These are phyloP conservation scores for Mycena olivaceomarginata DNA, from an alignment of 768 basidiomycete species.

Conservation along the genomic window DNA sequence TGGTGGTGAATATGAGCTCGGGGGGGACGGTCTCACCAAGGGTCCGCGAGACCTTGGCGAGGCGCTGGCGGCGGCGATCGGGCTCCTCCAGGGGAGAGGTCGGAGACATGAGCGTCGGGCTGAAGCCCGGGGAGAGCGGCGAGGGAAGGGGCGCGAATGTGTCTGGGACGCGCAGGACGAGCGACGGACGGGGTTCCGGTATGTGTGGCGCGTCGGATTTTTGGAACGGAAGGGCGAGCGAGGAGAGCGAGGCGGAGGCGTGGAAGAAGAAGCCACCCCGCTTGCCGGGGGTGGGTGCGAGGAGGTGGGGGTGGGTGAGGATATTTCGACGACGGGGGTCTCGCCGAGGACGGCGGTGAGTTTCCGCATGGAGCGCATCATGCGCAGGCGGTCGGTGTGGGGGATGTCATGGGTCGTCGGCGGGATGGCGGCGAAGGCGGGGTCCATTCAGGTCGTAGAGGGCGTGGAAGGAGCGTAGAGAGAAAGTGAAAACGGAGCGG, in stretches of 20 bases:
- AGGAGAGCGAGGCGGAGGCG: conserved; percentile 28
- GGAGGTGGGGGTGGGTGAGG: not conserved
- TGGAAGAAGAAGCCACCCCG: conserved; percentile 30
- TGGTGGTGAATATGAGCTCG: conserved; percentile 57
- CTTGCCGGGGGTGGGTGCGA: conserved; percentile 5
- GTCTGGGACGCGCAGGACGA: conserved; percentile 32
- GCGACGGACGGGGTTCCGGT: conserved; percentile 20
- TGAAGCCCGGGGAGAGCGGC: conserved; percentile 24
- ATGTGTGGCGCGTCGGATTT: conserved; percentile 14
- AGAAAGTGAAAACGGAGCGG: not conserved
- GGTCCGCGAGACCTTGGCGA: conserved; percentile 67
- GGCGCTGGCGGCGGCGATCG: conserved; percentile 56
- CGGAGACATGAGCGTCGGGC: conserved; percentile 41
- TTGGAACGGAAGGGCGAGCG: conserved; percentile 32
- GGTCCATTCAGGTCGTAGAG: not conserved
- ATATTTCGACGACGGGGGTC: conserved; percentile 28
- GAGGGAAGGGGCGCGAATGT: conserved; percentile 20
- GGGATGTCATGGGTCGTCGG: conserved; percentile 24
- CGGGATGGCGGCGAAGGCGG: not conserved
- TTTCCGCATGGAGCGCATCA: conserved; percentile 42
- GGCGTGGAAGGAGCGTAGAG: not conserved
- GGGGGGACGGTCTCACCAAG: conserved; percentile 66
- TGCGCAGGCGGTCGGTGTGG: conserved; percentile 29
- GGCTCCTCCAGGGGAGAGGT: conserved; percentile 38
- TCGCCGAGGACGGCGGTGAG: conserved; percentile 39